Evolutionary conservation across 768 basidiomycete species (phyloP), one percentile per base, ranked within the genome.

Genomic region (Boletus rubropictus): DNA sequence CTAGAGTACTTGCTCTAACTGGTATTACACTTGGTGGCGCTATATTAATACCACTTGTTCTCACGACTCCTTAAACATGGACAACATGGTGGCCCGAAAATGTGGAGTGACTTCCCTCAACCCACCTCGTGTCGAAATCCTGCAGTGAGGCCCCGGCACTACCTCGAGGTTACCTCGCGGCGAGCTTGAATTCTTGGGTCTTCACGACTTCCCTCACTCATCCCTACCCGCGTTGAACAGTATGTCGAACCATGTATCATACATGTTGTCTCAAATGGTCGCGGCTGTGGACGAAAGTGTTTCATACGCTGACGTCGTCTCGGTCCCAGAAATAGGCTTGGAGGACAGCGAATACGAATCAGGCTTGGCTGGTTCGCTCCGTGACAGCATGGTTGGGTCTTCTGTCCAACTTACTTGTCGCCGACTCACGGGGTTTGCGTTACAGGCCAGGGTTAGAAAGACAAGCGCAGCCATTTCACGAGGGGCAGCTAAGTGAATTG

Each of bases 261-360:
- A 12, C 18, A 21, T 36, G 35, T 36, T 36, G 35, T 20, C 35
- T 21, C 12, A 36, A 10, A 36, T 36, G 35, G 6, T 36, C 20
- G 20, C 35, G 7, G 11, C 20, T 11, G 35, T 34, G 17, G 33
- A 36, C 12, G 20, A 36, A 7, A 46, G 52, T 11, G 37, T 40
- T 34, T 53, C 51, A 5, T 36, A 15, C 8, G 52, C 52, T 33
- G 46, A 46, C 9, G 44, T 54, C 15, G 18, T 38, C 20, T 54
- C 46, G 2, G 6, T 53, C 1, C 45, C 52, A 34, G 39, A 54
- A 22, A 41, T 8, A 17, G 52, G 51, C 42, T 42, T 53, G 27
- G 51, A 53, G 35, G 45, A 47, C 2, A 28, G n/a, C 2, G 42
- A 12, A 1, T 22, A 33, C 34, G 22, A 42, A 33, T 20, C 38